Evolutionary conservation across 2,329 filamentous ascomycete genomes (phyloP), one percentile per base, ranked within the genome.

Genomic region (Calonectria ilicicola): DNA sequence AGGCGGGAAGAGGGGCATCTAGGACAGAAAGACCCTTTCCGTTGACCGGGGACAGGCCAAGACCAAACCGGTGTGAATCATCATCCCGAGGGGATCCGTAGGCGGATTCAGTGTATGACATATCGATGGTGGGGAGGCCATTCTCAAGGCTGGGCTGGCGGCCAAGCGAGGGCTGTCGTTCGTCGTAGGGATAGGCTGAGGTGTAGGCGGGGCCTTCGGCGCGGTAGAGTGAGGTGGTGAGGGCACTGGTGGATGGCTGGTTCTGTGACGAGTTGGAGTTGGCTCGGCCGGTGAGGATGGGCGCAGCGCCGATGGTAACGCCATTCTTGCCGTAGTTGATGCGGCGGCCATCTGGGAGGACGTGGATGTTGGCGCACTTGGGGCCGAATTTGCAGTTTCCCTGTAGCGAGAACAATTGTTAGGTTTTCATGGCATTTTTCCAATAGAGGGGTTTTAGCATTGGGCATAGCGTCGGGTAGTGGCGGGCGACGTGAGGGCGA

Each of bases 311-410:
- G 84, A 90, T 91, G 73, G 88, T 93, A 87, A 89, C 94, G 86
- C 90, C 90, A 80, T 91, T 91, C 82, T 92, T 92, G 79, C 91
- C 89, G 79, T 93, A 93, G 85, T 98, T 98, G 82, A 98, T 95
- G 82, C 96, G 92, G 80, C 95, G 93, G 72, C 97, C 97, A 84
- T 98, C 96, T 78, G 96, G 95, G 62, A 98, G 92, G 80, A 98
- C 94, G 85, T 99, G 97, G 76, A 97, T 95, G 82, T 98, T 95
- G 81, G 96, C 96, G 88, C 97, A 99, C 86, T 98, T 98, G 75
- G 95, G 94, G 74, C 97, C 97, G 83, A 98, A 99, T 85, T 98
- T 98, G 92, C 97, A 99, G 85, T 98, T 98, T 78, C 97, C 97
- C 95, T 98, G 51, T 65, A 64, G 67, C 40, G 35, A 66, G 56